phyloP scores from a whole-genome alignment of 2,329 filamentous ascomycete genomes.

The Pyrenophora seminiperda region DNA sequence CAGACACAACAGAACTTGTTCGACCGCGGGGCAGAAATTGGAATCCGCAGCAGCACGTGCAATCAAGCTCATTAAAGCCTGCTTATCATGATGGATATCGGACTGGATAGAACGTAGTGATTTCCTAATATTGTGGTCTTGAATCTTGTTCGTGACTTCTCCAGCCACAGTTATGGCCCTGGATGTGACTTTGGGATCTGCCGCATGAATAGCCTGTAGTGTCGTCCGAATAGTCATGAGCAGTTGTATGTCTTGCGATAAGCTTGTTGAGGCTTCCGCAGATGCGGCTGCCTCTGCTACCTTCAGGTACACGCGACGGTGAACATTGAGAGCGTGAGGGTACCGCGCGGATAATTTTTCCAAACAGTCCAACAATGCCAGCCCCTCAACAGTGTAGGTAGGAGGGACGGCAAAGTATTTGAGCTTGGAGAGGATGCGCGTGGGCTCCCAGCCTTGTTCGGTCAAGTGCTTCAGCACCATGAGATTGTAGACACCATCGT shows the following conservation, averaged over 20 bases:
- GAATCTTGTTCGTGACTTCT: constrained; percentile 16
- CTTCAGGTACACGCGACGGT: constrained; percentile 16
- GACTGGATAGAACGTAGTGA: constrained; percentile 9
- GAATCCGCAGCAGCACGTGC: constrained; percentile 2
- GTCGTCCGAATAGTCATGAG: constrained; percentile 19
- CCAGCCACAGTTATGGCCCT: constrained; percentile 1
- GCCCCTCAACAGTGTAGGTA: constrained; percentile 13
- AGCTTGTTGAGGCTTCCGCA: constrained; percentile 2
- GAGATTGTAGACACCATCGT: constrained; percentile 16
- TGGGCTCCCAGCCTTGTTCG: constrained; percentile 13
- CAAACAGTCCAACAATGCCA: constrained; percentile 20
- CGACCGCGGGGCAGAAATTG: constrained; percentile 4
- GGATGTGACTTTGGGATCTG: neutral
- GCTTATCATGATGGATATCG: neutral
- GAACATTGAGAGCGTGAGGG: constrained; percentile 4
- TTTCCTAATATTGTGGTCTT: neutral
- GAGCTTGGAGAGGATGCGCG: constrained; percentile 7
- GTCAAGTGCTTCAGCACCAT: constrained; percentile 21
- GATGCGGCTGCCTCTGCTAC: constrained; percentile 15
- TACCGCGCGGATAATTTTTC: constrained; percentile 9
- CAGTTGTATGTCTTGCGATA: constrained; percentile 16
- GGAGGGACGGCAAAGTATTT: constrained; percentile 11
- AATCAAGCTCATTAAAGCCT: neutral
- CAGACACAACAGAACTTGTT: constrained; percentile 18
- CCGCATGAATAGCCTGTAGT: constrained; percentile 15